Evolutionary conservation across 495 filamentous ascomycete genomes (phyloP).

Genomic region (Pyronema omphalodes): DNA sequence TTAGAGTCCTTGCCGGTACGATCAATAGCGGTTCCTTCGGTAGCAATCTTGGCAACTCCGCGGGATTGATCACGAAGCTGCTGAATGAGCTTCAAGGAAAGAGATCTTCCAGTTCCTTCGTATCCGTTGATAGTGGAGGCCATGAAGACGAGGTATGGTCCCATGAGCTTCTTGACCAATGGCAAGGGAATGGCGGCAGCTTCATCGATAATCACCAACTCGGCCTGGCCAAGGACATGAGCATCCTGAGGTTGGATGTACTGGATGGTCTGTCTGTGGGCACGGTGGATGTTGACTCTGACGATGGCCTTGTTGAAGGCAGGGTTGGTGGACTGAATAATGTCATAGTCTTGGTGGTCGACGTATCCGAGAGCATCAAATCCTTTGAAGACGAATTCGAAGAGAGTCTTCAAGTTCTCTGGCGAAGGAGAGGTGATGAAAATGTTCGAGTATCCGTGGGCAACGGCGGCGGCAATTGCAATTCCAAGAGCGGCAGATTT

Average conservation of each 20-base stretch:
- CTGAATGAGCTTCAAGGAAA: constrained; percentile 92
- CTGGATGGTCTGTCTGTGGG: constrained; percentile 95
- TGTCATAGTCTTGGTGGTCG: constrained; percentile 92
- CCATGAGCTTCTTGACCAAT: constrained; percentile 81
- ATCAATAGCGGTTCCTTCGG: constrained; percentile 51
- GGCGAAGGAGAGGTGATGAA: constrained; percentile 98
- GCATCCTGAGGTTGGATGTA: constrained; percentile 95
- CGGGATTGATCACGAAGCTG: constrained; percentile 87
- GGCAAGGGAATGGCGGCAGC: constrained; percentile 92
- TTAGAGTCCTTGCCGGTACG: constrained; percentile 51
- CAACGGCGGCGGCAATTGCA: constrained; percentile 81
- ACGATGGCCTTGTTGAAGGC: constrained; percentile 99
- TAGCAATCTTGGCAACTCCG: constrained; percentile 34
- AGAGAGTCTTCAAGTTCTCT: constrained; percentile 94
- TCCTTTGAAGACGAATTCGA: constrained; percentile 96
- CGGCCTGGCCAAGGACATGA: constrained; percentile 85
- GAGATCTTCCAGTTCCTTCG: constrained; percentile 86
- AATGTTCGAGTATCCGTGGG: constrained; percentile 95
- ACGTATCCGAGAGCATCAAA: constrained; percentile 87
- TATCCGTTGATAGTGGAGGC: constrained; percentile 98
- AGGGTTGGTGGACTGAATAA: constrained; percentile 94
- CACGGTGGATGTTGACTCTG: constrained; percentile 81
- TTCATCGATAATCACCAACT: constrained; percentile 92
- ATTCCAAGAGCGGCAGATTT: constrained; percentile 94
- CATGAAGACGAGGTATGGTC: constrained; percentile 99